A percentile compares a stretch with the other conserved stretches of the same genome.
Conservation (phyloP, 2,329 filamentous ascomycete genomes). For the Neonectria punicea region DNA sequence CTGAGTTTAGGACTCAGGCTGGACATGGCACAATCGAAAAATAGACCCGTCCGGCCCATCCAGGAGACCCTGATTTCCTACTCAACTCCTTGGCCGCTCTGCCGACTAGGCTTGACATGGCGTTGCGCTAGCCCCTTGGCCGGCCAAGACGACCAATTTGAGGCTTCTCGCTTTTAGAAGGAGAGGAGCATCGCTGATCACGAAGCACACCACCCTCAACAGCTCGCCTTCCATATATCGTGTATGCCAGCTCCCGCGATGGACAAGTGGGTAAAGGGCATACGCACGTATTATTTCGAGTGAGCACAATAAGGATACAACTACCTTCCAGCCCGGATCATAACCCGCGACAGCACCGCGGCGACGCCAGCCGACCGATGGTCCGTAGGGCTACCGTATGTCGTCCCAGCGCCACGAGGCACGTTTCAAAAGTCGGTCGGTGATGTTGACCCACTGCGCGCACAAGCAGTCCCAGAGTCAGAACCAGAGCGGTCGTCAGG, state of each 20-base stretch:
- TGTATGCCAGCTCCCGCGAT: not conserved
- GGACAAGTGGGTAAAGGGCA: not conserved
- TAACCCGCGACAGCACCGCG: not conserved
- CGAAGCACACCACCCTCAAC: not conserved
- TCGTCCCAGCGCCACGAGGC: constrained; percentile 4
- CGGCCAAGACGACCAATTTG: constrained; percentile 1
- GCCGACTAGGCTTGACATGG: constrained; percentile 1
- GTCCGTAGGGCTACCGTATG: not conserved
- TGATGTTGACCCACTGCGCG: constrained; percentile 12
- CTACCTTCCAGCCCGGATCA: not conserved
- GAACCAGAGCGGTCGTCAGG: not conserved
- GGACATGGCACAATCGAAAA: constrained; percentile 15
- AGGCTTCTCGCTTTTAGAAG: constrained; percentile 7
- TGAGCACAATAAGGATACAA: not conserved
- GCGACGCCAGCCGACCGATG: not conserved
- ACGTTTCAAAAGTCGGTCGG: constrained; percentile 21
- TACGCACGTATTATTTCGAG: not conserved
- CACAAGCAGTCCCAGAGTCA: not conserved
- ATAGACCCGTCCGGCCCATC: constrained; percentile 8
- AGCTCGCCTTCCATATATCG: not conserved
- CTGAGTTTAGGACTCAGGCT: not conserved
- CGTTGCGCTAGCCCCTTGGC: constrained; percentile 5
- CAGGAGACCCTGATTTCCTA: constrained; percentile 18
- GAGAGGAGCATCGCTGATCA: not conserved
- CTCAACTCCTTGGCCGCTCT: constrained; percentile 8